Conservation (phyloP, 306 rosid genomes). For the Aeschynomene evenia region DNA sequence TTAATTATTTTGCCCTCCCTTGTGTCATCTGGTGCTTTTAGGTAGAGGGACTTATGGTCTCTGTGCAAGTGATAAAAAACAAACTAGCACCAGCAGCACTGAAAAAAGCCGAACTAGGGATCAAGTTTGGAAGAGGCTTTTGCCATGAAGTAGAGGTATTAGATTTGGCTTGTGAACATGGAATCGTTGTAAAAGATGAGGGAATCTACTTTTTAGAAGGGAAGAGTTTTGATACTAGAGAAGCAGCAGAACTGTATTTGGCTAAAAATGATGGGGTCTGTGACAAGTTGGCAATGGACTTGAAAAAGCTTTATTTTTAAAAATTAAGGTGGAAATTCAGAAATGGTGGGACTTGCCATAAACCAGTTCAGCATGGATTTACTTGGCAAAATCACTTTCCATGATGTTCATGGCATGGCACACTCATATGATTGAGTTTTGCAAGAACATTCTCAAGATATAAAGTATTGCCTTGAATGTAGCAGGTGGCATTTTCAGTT, state of each 20-base stretch:
- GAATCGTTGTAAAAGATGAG: constrained; percentile 54
- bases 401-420: neutral
- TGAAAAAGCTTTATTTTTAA: constrained; percentile 52
- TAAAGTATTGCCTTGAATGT: neutral
- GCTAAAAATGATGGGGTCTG: constrained; percentile 42
- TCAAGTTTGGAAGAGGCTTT: constrained; percentile 77
- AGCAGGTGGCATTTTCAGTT: constrained; percentile 14
- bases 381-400: constrained; percentile 11
- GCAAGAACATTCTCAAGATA: constrained; percentile 12
- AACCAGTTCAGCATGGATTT: neutral
- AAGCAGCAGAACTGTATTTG: constrained; percentile 52
- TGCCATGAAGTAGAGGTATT: constrained; percentile 65
- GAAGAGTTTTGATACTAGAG: constrained; percentile 39
- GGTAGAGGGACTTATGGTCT: constrained; percentile 61
- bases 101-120: constrained; percentile 63
- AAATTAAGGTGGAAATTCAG: neutral
- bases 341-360: constrained; percentile 2
- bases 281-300: constrained; percentile 47
- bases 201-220: constrained; percentile 56
- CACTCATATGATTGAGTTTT: constrained; percentile 1
- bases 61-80: constrained; percentile 70
- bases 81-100: constrained; percentile 68
- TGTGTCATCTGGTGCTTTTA: constrained; percentile 34
- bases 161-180: constrained; percentile 74
- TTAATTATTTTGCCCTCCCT: neutral